Evolutionary conservation across 2,329 filamentous ascomycete species (phyloP), one percentile per base, ranked within the genome.

Genomic region (Tolypocladium amazonense): DNA sequence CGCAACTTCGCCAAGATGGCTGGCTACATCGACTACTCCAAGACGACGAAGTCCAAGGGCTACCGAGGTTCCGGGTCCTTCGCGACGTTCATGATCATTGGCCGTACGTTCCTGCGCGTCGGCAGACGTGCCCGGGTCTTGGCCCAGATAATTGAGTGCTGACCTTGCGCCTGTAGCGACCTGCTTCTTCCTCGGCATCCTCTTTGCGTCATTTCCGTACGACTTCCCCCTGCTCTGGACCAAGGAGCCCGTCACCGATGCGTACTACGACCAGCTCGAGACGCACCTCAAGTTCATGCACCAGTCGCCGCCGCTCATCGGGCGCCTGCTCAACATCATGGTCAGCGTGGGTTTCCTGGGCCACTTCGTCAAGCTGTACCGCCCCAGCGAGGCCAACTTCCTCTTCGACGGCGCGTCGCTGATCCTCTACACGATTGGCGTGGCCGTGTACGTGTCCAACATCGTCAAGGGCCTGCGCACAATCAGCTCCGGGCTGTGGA

Each of bases 171-270:
- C 23, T 57, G 43, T 68, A 92, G 89, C 89, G 64, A 92, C 89
- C 65, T 96, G 90, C 75, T 99, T 99, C 84, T 96, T 97, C 84
- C 88, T 99, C 65, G 94, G 94, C 68, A 92, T 97, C 74, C 88
- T 99, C 75, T 99, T 97, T 83, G 92, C 92, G 68, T 87, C 88
- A 64, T 95, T 97, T 76, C 92, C 94, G 62, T 99, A 97, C 81
- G 94, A 95, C 80, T 94, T 91, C 78, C 88, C 90, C 62, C 87
- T 94, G 63, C 88, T 95, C 58, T 95, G 90, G 83, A 88, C 87
- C 57, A 84, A 85, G 37, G 85, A 83, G 50, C 80, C 79, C 59
- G 80, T 89, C 58, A 80, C 83, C 62, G 79, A 81, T 45, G 72
- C 81, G 52, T 95, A 93, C 82, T 92, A 90, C 72, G 83, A 88